These are phyloP conservation scores for Fraxinus anomala DNA, from an alignment of 257 asterid genomes.

Conservation along the genomic window DNA sequence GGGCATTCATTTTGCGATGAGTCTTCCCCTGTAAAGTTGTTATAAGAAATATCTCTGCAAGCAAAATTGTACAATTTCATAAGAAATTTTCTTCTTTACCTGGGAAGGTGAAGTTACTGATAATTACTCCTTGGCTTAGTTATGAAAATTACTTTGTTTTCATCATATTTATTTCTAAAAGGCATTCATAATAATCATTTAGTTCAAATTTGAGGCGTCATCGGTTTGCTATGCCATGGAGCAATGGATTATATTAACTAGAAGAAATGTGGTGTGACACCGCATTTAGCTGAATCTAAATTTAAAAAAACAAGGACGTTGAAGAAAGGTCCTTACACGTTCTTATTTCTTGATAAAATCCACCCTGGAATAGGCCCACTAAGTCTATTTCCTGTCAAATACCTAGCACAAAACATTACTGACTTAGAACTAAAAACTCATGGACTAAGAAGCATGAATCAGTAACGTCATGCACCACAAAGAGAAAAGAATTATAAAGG, in stretches of 20 bases:
- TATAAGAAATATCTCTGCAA: constrained; percentile 76
- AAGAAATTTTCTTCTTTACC: neutral
- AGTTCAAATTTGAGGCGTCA: neutral
- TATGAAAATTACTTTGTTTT: neutral
- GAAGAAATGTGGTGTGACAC: neutral
- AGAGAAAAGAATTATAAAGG: constrained; percentile 21
- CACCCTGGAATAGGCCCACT: constrained; percentile 66
- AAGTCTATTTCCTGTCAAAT: constrained; percentile 74
- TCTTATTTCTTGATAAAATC: constrained; percentile 71
- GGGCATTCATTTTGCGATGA: constrained; percentile 56
- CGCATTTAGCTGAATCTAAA: neutral
- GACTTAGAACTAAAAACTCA: constrained; percentile 13
- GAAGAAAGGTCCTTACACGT: constrained; percentile 49
- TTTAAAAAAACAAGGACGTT: neutral
- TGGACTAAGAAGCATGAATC: constrained; percentile 8
- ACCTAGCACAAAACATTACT: constrained; percentile 40
- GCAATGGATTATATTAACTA: neutral
- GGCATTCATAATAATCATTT: too few relatives aligned
- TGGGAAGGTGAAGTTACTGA: neutral
- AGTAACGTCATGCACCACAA: neutral
- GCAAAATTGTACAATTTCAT: constrained; percentile 22
- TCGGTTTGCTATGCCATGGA: neutral
- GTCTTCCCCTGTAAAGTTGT: constrained; percentile 67
- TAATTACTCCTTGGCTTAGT: neutral
- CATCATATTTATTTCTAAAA: too few relatives aligned